phyloP scores from a whole-genome alignment of 2,329 filamentous ascomycete species.

The Pochonia chlamydosporia region DNA sequence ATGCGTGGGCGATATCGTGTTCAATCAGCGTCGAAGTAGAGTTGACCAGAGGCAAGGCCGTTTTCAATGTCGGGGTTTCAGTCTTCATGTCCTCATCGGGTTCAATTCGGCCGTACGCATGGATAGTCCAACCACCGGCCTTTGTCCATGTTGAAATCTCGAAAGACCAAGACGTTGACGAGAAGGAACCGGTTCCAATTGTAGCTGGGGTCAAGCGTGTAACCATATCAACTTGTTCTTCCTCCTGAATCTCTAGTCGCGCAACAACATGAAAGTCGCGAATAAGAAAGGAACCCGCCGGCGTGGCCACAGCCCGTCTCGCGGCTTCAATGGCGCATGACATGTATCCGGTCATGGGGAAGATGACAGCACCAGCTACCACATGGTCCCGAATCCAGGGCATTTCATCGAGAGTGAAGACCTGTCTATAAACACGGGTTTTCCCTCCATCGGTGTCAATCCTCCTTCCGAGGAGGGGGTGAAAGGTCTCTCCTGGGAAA shows the following conservation, averaged over 20 bases:
- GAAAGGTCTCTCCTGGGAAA: constrained; percentile 22
- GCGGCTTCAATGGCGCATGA: constrained; percentile 26
- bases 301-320: neutral
- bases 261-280: constrained; percentile 14
- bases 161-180: constrained; percentile 15
- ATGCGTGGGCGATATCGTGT: constrained; percentile 3
- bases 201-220: constrained; percentile 17
- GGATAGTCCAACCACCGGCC: constrained; percentile 15
- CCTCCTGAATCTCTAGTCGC: constrained; percentile 21
- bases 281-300: constrained; percentile 4
- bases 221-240: constrained; percentile 18
- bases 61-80: constrained; percentile 13
- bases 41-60: constrained; percentile 5
- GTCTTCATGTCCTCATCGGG: constrained; percentile 13
- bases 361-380: constrained; percentile 24
- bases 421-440: constrained; percentile 26
- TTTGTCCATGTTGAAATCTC: constrained; percentile 19
- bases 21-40: constrained; percentile 4
- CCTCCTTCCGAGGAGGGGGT: constrained; percentile 20
- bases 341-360: constrained; percentile 31
- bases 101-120: constrained; percentile 17
- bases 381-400: constrained; percentile 30
- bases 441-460: constrained; percentile 15
- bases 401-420: constrained; percentile 22
- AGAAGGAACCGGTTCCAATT: constrained; percentile 11